phyloP scores from a whole-genome alignment of 1,284 basidiomycete genomes.

The Apiotrichum sp. region DNA sequence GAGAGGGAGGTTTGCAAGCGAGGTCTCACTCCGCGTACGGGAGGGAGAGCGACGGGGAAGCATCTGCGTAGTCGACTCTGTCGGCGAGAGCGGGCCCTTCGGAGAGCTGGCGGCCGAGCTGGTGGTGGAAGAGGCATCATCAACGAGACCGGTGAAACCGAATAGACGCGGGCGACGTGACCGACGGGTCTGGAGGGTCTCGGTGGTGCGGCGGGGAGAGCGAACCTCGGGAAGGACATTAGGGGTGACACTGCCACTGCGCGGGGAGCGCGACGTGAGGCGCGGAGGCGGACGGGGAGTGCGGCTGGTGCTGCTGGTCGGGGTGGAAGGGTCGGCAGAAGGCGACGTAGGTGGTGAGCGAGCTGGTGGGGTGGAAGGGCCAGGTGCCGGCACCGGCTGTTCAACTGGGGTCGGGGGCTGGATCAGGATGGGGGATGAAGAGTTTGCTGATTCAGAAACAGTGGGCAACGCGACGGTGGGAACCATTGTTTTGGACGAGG shows the following conservation, averaged over 20 bases:
- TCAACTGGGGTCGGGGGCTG: conserved; percentile 6
- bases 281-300: not conserved
- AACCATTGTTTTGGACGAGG: not conserved
- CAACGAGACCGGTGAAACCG: conserved; percentile 42
- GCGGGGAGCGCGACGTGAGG: not conserved
- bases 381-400: not conserved
- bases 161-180: conserved; percentile 42
- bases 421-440: not conserved
- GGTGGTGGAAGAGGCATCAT: conserved; percentile 20
- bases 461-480: not conserved
- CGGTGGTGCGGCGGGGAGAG: conserved; percentile 30
- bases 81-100: not conserved
- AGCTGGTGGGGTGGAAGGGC: not conserved
- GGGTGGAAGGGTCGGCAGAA: not conserved
- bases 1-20: conserved; percentile 19
- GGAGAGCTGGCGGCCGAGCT: conserved; percentile 10
- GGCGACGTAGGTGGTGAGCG: not conserved
- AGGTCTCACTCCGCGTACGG: conserved; percentile 30
- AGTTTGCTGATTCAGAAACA: not conserved
- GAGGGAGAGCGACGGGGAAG: conserved; percentile 29
- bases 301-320: not conserved
- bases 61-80: not conserved
- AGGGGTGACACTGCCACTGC: conserved; percentile 6
- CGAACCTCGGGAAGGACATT: conserved; percentile 42
- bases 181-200: conserved; percentile 28